Evolutionary conservation across 805 yeast genomes (phyloP).

Genomic region (Cyberlindnera maritima): DNA sequence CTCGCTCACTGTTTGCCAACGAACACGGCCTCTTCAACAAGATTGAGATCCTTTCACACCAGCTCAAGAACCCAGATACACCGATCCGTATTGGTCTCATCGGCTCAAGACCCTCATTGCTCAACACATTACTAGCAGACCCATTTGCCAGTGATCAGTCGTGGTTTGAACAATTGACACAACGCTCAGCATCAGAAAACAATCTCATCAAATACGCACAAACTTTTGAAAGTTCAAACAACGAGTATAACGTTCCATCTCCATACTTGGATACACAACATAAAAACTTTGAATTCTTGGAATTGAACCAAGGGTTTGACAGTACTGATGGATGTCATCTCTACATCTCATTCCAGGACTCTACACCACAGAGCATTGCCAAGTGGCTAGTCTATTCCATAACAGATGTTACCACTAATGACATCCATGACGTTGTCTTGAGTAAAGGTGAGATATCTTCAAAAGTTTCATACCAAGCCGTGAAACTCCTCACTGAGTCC

Average conservation of each 20-base stretch:
- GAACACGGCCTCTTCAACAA: constrained; percentile 27
- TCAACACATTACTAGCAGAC: constrained; percentile 31
- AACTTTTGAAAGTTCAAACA: constrained; percentile 18
- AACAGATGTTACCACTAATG: constrained; percentile 13
- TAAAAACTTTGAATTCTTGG: constrained; percentile 27
- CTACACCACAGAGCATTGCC: constrained; percentile 9
- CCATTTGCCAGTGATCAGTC: constrained; percentile 31
- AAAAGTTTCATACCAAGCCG: constrained; percentile 21
- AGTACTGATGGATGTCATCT: constrained; percentile 30
- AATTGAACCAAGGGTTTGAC: constrained; percentile 14
- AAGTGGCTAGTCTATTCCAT: constrained; percentile 24
- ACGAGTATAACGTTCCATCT: constrained; percentile 28
- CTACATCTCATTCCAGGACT: constrained; percentile 25
- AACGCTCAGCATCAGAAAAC: constrained; percentile 5
- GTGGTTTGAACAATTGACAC: constrained; percentile 26
- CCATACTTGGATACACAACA: constrained; percentile 19
- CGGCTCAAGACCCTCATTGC: constrained; percentile 22
- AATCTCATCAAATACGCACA: constrained; percentile 24
- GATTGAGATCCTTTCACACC: constrained; percentile 21
- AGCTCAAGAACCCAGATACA: constrained; percentile 12
- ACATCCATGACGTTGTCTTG: constrained; percentile 12
- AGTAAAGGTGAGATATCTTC: constrained; percentile 28
- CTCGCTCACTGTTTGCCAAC: constrained; percentile 22
- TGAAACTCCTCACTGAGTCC: constrained; percentile 26
- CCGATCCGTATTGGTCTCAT: constrained; percentile 31